Evolutionary conservation across 495 filamentous ascomycete genomes (phyloP), one percentile per base, ranked within the genome.

Genomic region (Ramalina peruviana): DNA sequence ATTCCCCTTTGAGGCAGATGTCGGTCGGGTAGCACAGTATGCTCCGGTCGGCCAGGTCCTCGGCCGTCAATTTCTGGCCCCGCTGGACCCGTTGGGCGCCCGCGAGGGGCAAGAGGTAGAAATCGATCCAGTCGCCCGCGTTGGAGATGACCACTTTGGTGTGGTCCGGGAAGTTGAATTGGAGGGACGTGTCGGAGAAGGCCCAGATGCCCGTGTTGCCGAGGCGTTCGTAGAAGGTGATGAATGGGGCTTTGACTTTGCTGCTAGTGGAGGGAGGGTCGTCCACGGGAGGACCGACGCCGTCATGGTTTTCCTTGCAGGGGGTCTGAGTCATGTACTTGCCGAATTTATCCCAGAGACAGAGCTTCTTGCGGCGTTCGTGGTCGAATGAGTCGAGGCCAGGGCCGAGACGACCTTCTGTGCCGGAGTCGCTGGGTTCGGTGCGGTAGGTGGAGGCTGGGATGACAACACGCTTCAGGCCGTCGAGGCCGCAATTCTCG

Each of bases 111-210:
- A 94, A 77, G 59, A 87, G 84, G 67, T 85, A 88, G 62, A 92
- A 92, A 64, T 89, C 82, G 54, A 86, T 78, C 75, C 82, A 85
- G 1, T 73, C 82, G 23, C 80, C 86, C 36, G 81, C 78, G 7
- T 78, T 71, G 16, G 42, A 45, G 43, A 94, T 69, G 4, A 93
- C 78, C 23, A 94, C 73, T 62, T 98, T 98, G 26, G 92, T 96
- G 62, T 98, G 92, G 55, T 98, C 92, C 6, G 90, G 88, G 67
- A 96, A 98, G 65, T 98, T 96, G 67, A 95, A 85, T 76, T 92
- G 60, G 58, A 95, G 80, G 55, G 86, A 81, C 1, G 88, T 88
- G 62, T 95, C 86, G 33, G 74, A 76, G 52, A 94, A 95, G 51
- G 81, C 84, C 89, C 90, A 90, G 60, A 88, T 79, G 25, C 87